Evolutionary conservation across 2,329 filamentous ascomycete species (phyloP).

Genomic region (Talaromyces verruculosus): DNA sequence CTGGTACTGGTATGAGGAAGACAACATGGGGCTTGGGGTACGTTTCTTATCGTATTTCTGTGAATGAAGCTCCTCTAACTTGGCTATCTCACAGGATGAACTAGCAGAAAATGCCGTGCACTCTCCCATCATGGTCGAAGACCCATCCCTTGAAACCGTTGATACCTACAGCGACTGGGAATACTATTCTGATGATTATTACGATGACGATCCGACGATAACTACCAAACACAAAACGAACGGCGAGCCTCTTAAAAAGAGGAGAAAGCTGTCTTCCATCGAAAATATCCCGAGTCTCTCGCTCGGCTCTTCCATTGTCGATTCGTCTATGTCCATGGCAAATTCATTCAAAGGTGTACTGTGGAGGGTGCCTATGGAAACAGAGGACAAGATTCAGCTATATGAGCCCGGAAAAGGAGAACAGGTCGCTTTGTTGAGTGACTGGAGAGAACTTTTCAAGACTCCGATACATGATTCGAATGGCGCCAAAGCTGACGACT

Average conservation of each 20-base stretch:
- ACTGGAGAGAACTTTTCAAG: conserved; percentile 49
- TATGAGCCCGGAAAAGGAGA: conserved; percentile 44
- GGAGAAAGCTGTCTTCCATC: conserved; percentile 27
- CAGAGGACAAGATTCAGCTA: conserved; percentile 30
- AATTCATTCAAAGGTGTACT: conserved; percentile 42
- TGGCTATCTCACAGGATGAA: conserved; percentile 37
- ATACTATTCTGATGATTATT: conserved; percentile 48
- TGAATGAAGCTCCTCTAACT: not conserved
- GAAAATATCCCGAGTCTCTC: conserved; percentile 21
- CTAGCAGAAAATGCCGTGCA: conserved; percentile 43
- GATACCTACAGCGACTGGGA: conserved; percentile 49
- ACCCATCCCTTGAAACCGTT: conserved; percentile 40
- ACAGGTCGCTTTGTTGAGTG: conserved; percentile 46
- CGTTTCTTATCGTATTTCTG: conserved; percentile 9
- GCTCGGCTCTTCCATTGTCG: conserved; percentile 18
- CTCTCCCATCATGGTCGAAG: conserved; percentile 42
- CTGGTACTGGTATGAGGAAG: conserved; percentile 38
- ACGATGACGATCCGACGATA: conserved; percentile 44
- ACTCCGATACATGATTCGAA: conserved; percentile 30
- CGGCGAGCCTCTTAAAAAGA: conserved; percentile 23
- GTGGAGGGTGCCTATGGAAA: conserved; percentile 35
- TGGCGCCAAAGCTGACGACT: not conserved
- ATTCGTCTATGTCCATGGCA: conserved; percentile 25
- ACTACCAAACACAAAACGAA: conserved; percentile 24
- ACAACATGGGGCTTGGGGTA: conserved; percentile 38